Evolutionary conservation across 2,329 filamentous ascomycete genomes (phyloP).

Genomic region (Pseudogymnoascus sp.): DNA sequence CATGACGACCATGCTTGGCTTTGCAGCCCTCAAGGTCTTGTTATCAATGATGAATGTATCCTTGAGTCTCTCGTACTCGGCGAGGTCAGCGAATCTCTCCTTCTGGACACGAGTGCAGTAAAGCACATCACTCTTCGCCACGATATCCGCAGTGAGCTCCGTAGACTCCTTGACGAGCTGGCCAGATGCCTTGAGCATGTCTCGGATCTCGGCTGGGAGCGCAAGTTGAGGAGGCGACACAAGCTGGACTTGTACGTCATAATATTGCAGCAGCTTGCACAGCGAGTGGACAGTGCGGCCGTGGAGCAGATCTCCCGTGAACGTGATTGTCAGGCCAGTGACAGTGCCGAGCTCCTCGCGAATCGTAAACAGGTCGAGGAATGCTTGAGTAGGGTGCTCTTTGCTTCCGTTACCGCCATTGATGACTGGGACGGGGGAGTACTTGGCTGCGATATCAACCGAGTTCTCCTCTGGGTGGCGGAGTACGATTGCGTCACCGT

Average conservation of each 20-base stretch:
- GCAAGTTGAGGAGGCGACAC: constrained; percentile 73
- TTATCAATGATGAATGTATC: constrained; percentile 86
- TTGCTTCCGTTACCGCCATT: constrained; percentile 94
- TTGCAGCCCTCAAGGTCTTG: constrained; percentile 79
- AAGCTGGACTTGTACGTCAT: constrained; percentile 89
- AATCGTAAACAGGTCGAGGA: constrained; percentile 97
- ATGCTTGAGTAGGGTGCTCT: constrained; percentile 95
- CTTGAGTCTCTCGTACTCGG: constrained; percentile 81
- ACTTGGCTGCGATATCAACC: constrained; percentile 75
- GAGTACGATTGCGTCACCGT: constrained; percentile 90
- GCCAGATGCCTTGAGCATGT: constrained; percentile 62
- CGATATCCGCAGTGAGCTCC: constrained; percentile 75
- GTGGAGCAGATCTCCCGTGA: constrained; percentile 86
- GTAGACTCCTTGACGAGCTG: constrained; percentile 71
- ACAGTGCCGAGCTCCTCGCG: constrained; percentile 95
- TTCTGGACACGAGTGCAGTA: constrained; percentile 97
- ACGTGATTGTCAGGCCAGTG: constrained; percentile 91
- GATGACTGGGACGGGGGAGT: constrained; percentile 84
- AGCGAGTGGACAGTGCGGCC: constrained; percentile 93
- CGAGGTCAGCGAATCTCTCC: constrained; percentile 78
- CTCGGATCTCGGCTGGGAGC: constrained; percentile 66
- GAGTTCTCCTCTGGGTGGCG: constrained; percentile 81
- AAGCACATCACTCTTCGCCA: constrained; percentile 79
- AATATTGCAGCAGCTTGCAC: constrained; percentile 87
- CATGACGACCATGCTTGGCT: constrained; percentile 88